Conservation (phyloP, 345 rosid species). For the Salix koriyanagi region DNA sequence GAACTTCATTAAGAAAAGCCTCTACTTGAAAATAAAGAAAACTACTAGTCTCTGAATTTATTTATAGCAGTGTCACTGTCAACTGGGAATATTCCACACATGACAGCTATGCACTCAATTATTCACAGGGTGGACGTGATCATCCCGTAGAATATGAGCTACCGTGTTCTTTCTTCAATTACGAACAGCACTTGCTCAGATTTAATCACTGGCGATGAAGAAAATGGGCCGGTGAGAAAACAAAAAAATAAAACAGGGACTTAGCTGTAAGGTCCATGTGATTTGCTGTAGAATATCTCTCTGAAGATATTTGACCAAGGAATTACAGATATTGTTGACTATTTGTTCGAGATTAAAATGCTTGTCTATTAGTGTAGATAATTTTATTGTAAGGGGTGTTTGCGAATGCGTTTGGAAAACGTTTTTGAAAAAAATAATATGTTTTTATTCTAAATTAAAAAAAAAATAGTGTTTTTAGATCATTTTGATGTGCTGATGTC, state of each 20-base stretch:
- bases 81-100: neutral
- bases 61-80: no score
- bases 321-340: no score
- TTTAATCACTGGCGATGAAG: neutral
- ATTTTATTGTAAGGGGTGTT: no score
- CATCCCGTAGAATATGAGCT: neutral
- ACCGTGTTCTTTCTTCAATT: neutral
- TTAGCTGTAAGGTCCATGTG: slow-evolving; percentile 38
- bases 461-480: no score
- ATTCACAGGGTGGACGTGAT: neutral
- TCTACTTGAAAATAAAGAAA: no score
- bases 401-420: no score
- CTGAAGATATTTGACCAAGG: neutral
- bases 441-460: no score
- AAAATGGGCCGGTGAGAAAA: no score
- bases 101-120: neutral
- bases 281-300: slow-evolving; percentile 73
- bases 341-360: no score
- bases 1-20: neutral
- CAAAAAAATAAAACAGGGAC: neutral
- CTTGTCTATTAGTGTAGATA: no score
- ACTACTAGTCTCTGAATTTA: neutral
- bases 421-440: no score
- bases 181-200: neutral
- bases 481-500: no score